Base-by-base conservation (phyloP, 371 early-diverging fungal species). In the Circinella umbellata region DNA sequence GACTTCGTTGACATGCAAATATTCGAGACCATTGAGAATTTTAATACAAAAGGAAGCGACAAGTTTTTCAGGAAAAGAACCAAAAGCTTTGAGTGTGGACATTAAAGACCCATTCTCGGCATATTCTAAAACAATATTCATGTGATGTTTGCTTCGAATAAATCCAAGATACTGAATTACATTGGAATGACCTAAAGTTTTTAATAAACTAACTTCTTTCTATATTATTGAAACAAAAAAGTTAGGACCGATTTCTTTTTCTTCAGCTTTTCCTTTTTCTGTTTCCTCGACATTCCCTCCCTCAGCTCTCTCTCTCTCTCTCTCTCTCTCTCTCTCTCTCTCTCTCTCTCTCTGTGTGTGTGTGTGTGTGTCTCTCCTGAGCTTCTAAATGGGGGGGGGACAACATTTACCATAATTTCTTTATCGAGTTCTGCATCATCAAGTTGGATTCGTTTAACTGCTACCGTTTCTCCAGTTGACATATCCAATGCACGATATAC, bases 61-160 rank as follows among this genome's bases (percentile, higher is more conserved):
- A 37, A 99, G 87, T 61, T 90, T 92, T 78, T 98, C 99, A 1
- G 97, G 93, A 64, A 99, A 93, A 37, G 88, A 84, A 4, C 98
- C 98, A 83, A 96, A 98, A 64, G 91, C 91, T 77, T 93, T 94
- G 42, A 92, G 86, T 47, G 94, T 92, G 37, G 88, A 91, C 69
- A 90, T 84, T 54, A 99, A 88, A 8, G 98, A 97, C 13, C 99
- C 99, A 74, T 95, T 95, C 76, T 98, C 98, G 34, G 96, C 98
- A 77, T 91, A 86, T 90, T 97, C 97, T 75, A 96, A 86, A 14
- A 95, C 86, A 69, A 97, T 92, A 76, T 93, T 91, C 20, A 96
- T 81, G 64, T 86, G 84, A 14, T 84, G 83, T n/a, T 85, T 77
- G 3, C 91, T 91, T 73, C 88, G 89, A 42, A 92, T 86, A 78